Conservation (phyloP, 2,329 filamentous ascomycete species). For the Aspergillus bombycis region DNA sequence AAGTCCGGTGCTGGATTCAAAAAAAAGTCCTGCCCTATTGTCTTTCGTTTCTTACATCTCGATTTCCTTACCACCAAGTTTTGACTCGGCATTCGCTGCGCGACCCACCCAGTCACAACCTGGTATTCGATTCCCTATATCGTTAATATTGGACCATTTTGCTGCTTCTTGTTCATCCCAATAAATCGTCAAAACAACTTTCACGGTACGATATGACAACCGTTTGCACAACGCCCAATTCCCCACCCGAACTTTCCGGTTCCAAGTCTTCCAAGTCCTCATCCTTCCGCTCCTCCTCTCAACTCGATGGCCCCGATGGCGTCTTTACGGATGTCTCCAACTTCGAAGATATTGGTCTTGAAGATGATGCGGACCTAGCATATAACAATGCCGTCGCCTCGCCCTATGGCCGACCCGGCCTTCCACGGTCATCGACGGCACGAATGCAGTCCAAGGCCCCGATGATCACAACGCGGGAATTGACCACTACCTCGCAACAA, state of each 20-base stretch:
- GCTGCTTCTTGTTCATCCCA: not conserved
- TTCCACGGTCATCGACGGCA: slow-evolving; percentile 30
- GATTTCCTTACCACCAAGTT: slow-evolving; percentile 2
- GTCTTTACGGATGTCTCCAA: slow-evolving; percentile 74
- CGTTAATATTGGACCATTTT: not conserved
- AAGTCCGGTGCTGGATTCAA: slow-evolving; percentile 2
- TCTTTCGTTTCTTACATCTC: slow-evolving; percentile 15
- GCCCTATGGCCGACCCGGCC: slow-evolving; percentile 32
- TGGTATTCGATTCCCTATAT: not conserved
- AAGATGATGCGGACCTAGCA: slow-evolving; percentile 62
- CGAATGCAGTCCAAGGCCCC: slow-evolving; percentile 33
- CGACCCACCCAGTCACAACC: slow-evolving; percentile 8
- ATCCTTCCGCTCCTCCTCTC: slow-evolving; percentile 78
- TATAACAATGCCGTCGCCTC: slow-evolving; percentile 33
- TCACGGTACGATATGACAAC: slow-evolving; percentile 45
- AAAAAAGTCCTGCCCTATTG: slow-evolving; percentile 10
- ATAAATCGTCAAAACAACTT: slow-evolving; percentile 2
- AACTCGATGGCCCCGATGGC: slow-evolving; percentile 68
- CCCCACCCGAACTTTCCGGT: slow-evolving; percentile 75
- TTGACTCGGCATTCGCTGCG: slow-evolving; percentile 10
- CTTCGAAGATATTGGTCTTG: slow-evolving; percentile 91
- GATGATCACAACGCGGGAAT: slow-evolving; percentile 35
- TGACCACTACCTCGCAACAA: slow-evolving; percentile 34
- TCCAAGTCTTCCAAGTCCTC: slow-evolving; percentile 92
- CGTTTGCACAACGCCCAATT: slow-evolving; percentile 59